phyloP scores from a whole-genome alignment of 257 asterid species.

The Solanum bukasovii region DNA sequence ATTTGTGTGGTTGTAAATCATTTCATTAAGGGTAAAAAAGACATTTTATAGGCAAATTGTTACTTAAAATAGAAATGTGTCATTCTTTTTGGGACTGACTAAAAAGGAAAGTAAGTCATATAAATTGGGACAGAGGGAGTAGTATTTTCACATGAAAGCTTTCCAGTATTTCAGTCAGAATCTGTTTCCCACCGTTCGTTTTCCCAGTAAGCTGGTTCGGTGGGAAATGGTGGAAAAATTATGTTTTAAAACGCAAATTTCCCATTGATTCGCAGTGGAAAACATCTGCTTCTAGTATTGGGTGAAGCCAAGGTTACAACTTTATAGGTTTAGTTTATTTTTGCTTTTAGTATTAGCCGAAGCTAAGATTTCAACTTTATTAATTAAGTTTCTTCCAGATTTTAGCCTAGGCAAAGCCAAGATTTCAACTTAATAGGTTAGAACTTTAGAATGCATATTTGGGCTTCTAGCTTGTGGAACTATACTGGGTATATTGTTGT shows the following conservation, averaged over 20 bases:
- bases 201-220: neutral
- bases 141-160: neutral
- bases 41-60: too few species aligned
- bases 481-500: neutral
- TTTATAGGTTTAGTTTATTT: neutral
- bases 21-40: too few species aligned
- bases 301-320: neutral
- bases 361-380: neutral
- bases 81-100: too few species aligned
- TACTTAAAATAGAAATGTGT: too few species aligned
- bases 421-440: neutral
- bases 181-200: neutral
- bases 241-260: neutral
- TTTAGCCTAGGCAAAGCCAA: neutral
- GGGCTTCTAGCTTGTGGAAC: neutral
- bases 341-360: neutral
- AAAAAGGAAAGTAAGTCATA: too few species aligned
- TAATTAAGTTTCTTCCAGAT: neutral
- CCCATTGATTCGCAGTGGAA: neutral
- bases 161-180: neutral
- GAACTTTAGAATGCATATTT: neutral
- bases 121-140: too few species aligned
- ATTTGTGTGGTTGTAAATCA: too few species aligned
- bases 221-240: neutral
- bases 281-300: neutral